phyloP scores from a whole-genome alignment of 805 yeast genomes.

The Saccharomyces mikatae region DNA sequence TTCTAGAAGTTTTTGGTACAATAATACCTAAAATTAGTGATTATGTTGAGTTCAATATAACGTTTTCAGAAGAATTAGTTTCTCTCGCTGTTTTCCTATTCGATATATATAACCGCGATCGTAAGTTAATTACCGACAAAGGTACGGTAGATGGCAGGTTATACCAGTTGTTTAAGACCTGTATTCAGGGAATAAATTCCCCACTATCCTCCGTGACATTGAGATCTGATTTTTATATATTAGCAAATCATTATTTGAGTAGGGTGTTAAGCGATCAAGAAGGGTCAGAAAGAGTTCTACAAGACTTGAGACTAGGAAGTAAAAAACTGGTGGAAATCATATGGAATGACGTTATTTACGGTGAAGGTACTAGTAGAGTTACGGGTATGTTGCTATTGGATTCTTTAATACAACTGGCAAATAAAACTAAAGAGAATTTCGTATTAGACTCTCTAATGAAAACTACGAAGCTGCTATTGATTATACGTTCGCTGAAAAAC shows the following conservation, averaged over 20 bases:
- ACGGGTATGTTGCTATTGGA: conserved; percentile 73
- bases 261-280: conserved; percentile 38
- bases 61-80: conserved; percentile 67
- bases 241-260: conserved; percentile 58
- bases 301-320: conserved; percentile 46
- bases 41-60: conserved; percentile 57
- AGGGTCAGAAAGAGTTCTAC: conserved; percentile 40
- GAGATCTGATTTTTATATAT: conserved; percentile 71
- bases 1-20: conserved; percentile 67
- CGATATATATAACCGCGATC: conserved; percentile 49
- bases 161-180: conserved; percentile 62
- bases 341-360: conserved; percentile 70
- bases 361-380: conserved; percentile 69
- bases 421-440: conserved; percentile 43
- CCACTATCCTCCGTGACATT: conserved; percentile 59
- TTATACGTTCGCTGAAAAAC: conserved; percentile 60
- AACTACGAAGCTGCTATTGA: conserved; percentile 54
- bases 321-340: conserved; percentile 59
- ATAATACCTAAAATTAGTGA: conserved; percentile 70
- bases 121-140: conserved; percentile 27
- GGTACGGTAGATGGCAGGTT: conserved; percentile 46
- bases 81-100: conserved; percentile 66
- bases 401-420: conserved; percentile 49
- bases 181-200: conserved; percentile 64
- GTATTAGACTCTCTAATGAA: conserved; percentile 54